A percentile compares a stretch with the other conserved stretches of the same genome.
Evolutionary conservation across 2,329 filamentous ascomycete species (phyloP).

Genomic region (Nothophoma quercina): DNA sequence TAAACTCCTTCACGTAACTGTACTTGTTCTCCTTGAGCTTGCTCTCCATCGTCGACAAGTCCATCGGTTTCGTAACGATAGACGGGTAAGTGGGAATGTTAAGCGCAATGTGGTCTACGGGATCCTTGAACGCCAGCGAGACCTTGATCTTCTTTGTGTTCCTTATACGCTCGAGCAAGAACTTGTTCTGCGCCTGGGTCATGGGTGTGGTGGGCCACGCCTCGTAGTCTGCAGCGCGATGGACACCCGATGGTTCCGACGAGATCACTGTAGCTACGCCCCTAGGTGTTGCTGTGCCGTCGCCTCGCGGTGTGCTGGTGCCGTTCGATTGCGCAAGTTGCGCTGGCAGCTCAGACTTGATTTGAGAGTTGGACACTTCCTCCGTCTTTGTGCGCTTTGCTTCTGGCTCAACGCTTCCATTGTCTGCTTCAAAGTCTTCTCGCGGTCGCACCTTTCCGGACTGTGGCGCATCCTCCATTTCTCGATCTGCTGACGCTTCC

Average conservation of each 20-base stretch:
- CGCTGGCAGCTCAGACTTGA: conserved; percentile 53
- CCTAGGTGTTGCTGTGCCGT: conserved; percentile 30
- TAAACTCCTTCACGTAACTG: conserved; percentile 72
- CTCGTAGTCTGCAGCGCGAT: conserved; percentile 44
- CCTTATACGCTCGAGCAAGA: conserved; percentile 70
- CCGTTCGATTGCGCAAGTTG: conserved; percentile 36
- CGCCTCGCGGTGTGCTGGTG: conserved; percentile 27
- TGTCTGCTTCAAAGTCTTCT: conserved; percentile 63
- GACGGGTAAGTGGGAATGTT: conserved; percentile 76
- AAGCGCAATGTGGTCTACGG: conserved; percentile 80
- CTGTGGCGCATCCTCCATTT: conserved; percentile 50
- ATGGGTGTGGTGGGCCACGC: conserved; percentile 44
- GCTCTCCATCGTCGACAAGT: conserved; percentile 81
- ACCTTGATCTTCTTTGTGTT: conserved; percentile 87
- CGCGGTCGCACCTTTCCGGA: conserved; percentile 70
- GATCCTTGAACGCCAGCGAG: conserved; percentile 75
- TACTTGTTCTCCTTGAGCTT: conserved; percentile 79
- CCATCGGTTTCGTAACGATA: conserved; percentile 80
- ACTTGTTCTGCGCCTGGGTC: conserved; percentile 66
- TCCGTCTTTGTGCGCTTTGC: conserved; percentile 85
- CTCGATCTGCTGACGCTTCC: conserved; percentile 38
- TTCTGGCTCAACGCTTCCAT: conserved; percentile 65
- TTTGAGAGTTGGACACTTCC: conserved; percentile 42
- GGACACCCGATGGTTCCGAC: conserved; percentile 40
- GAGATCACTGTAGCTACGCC: conserved; percentile 37